Conservation (phyloP, 2,329 filamentous ascomycete species). For the Huntiella omanensis region DNA sequence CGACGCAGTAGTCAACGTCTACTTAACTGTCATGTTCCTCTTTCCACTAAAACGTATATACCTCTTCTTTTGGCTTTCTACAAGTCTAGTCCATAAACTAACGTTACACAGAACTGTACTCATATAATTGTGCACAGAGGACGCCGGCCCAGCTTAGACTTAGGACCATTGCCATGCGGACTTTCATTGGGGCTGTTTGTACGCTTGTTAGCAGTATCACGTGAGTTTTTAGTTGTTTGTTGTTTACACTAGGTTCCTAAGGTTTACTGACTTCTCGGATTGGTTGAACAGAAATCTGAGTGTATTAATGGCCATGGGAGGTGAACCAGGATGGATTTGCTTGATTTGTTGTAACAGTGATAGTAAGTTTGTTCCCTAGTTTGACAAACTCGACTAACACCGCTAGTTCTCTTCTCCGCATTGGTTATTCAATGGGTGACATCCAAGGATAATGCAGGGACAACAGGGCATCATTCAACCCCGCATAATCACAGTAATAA, state of each 20-base stretch:
- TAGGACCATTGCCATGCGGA: constrained; percentile 34
- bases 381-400: neutral
- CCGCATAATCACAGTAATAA: too few species aligned
- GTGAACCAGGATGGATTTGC: constrained; percentile 46
- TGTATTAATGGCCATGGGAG: constrained; percentile 36
- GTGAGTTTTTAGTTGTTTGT: constrained; percentile 20
- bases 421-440: constrained; percentile 44
- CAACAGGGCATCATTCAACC: constrained; percentile 6
- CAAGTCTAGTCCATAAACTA: neutral
- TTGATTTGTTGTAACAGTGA: constrained; percentile 47
- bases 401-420: constrained; percentile 37
- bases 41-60: constrained; percentile 34
- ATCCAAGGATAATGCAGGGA: constrained; percentile 25
- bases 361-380: constrained; percentile 22
- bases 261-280: too few species aligned
- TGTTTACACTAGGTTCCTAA: neutral
- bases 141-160: constrained; percentile 25
- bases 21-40: constrained; percentile 43
- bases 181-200: constrained; percentile 37
- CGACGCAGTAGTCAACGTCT: constrained; percentile 42
- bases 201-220: constrained; percentile 39
- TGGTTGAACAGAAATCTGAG: constrained; percentile 32
- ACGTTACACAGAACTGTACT: constrained; percentile 28
- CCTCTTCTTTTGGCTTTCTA: neutral
- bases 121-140: constrained; percentile 29